Evolutionary conservation across 1,139 yeast species (phyloP).

Genomic region (Yamadazyma triangularis): DNA sequence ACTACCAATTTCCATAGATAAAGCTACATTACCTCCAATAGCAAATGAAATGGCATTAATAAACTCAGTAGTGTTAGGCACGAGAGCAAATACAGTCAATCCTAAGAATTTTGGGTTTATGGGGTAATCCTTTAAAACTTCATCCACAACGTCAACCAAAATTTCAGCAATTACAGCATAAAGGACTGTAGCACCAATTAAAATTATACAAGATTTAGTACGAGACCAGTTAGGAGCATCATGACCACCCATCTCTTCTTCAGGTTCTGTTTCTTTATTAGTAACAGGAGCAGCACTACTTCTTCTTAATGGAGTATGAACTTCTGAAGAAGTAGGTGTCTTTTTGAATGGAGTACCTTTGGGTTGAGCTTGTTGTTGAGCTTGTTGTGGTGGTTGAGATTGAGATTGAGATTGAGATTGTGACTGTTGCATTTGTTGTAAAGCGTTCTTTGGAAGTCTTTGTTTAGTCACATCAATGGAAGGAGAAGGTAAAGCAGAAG

Average conservation of each 20-base stretch:
- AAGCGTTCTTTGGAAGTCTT: slow-evolving; percentile 8
- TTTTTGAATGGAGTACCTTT: slow-evolving; percentile 6
- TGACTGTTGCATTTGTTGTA: slow-evolving; percentile 1
- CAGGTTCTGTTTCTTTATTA: slow-evolving; percentile 17
- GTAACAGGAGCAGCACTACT: slow-evolving; percentile 6
- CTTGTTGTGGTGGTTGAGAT: slow-evolving; percentile 1
- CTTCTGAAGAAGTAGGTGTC: slow-evolving; percentile 4
- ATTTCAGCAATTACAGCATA: slow-evolving; percentile 96
- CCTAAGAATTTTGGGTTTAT: slow-evolving; percentile 90
- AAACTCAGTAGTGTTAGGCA: slow-evolving; percentile 96
- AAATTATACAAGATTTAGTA: slow-evolving; percentile 75
- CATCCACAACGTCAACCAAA: slow-evolving; percentile 89
- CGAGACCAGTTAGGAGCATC: slow-evolving; percentile 98
- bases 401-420: neutral
- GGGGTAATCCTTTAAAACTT: slow-evolving; percentile 70
- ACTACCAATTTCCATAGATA: slow-evolving; percentile 96
- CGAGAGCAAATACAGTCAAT: slow-evolving; percentile 88
- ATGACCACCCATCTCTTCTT: slow-evolving; percentile 61
- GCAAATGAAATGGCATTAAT: slow-evolving; percentile 97
- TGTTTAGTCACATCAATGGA: slow-evolving; percentile 18
- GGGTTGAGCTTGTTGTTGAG: slow-evolving; percentile 3
- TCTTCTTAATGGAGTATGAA: slow-evolving; percentile 7
- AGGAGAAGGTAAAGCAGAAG: slow-evolving; percentile 16
- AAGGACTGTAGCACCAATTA: slow-evolving; percentile 76
- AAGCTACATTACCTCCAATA: slow-evolving; percentile 89